phyloP scores from a whole-genome alignment of 441 rosid genomes.

The Erodium trifolium region DNA sequence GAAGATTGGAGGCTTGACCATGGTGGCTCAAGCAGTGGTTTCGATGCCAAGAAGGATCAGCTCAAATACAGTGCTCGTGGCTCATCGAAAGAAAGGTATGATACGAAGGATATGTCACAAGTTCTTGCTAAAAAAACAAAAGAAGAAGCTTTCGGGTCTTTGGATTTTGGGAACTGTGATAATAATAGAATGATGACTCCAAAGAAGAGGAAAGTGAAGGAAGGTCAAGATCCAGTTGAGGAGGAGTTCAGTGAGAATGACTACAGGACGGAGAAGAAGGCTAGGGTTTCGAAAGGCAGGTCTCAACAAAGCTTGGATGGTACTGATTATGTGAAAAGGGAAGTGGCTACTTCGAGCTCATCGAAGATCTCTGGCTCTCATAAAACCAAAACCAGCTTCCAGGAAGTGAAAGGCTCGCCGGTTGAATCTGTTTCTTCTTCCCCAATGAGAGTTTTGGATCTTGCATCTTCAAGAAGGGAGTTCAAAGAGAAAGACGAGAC shows the following conservation, averaged over 20 bases:
- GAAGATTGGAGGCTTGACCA: slow-evolving; percentile 44
- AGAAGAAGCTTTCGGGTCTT: slow-evolving; percentile 38
- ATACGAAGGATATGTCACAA: slow-evolving; percentile 30
- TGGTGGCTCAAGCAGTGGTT: slow-evolving; percentile 38
- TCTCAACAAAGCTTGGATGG: slow-evolving; percentile 45
- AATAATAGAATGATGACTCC: slow-evolving; percentile 29
- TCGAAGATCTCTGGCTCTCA: slow-evolving; percentile 85
- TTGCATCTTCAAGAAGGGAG: slow-evolving; percentile 34
- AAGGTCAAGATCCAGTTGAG: slow-evolving; percentile 29
- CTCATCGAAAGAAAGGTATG: slow-evolving; percentile 31
- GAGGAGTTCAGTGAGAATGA: slow-evolving; percentile 49
- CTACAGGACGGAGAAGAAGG: slow-evolving; percentile 53
- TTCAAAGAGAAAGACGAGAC: slow-evolving; percentile 35
- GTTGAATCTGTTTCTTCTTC: slow-evolving; percentile 94
- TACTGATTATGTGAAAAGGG: slow-evolving; percentile 43
- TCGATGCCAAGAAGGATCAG: slow-evolving; percentile 41
- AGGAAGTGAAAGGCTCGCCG: slow-evolving; percentile 75
- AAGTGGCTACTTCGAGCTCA: slow-evolving; percentile 82
- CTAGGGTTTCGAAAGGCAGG: slow-evolving; percentile 35
- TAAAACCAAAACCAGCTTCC: slow-evolving; percentile 49
- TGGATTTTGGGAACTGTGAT: slow-evolving; percentile 29
- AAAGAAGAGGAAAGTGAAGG: slow-evolving; percentile 58
- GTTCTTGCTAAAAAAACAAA: slow-evolving; percentile 33
- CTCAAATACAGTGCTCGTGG: slow-evolving; percentile 29
- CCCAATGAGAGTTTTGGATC: slow-evolving; percentile 56